Evolutionary conservation across 805 yeast genomes (phyloP), one percentile per base, ranked within the genome.

Genomic region (Monosporozyma solicola): DNA sequence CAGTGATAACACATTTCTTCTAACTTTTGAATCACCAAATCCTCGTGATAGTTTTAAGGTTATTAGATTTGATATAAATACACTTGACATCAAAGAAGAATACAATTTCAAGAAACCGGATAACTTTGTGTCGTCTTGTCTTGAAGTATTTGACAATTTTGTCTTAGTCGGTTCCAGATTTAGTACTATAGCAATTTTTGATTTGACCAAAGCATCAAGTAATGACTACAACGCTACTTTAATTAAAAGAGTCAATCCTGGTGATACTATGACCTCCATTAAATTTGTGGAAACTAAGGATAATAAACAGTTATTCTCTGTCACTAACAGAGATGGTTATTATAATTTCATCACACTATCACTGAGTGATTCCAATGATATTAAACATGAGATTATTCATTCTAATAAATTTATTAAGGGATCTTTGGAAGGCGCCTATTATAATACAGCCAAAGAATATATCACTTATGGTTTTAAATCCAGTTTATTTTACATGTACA

Each of bases 391-490:
- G 11, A 65, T 76, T 3, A 59, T 76, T 10, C 84, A 79, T 50
- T 74, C 80, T 22, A 88, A 87, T 65, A 81, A 80, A 59, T 68
- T 86, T 7, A 77, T 87, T 39, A 80, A 81, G 56, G 96, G 97
- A 0, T 85, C 85, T 55, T 69, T 92, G 11, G 97, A 92, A 67
- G 96, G 96, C 0, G 80, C 84, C 0, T 74, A 72, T 53, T 64
- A 76, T 27, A 66, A 70, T 27, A 59, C 69, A 3, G 59, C 68
- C 13, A 73, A 75, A 10, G 82, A 82, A 44, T 68, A 84, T 41
- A 67, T 86, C 2, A 67, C 87, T 2, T 87, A 80, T 66, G 98
- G 98, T 1, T 92, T 94, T 74, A 81, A 83, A 59, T 87, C 94
- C 1, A 84, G 84, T 49, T 71, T 77, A 49, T 90, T 92, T 62